A percentile compares a stretch with the other conserved stretches of the same genome.
phyloP scores from a whole-genome alignment of 2,329 filamentous ascomycete genomes.

The Coniochaeta sp. region DNA sequence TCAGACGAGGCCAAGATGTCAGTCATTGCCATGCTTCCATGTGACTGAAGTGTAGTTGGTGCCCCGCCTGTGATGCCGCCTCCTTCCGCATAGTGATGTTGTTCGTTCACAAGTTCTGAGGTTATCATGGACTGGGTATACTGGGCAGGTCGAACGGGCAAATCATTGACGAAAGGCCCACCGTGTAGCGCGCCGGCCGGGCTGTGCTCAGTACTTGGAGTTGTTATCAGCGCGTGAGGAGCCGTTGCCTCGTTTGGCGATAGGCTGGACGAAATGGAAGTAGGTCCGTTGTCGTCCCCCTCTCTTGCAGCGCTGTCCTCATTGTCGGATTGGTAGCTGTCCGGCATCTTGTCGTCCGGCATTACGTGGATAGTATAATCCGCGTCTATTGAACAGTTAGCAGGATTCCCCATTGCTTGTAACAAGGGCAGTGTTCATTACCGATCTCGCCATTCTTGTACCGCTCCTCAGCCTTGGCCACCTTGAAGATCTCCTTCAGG shows the following conservation, averaged over 20 bases:
- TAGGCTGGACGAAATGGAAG: constrained; percentile 20
- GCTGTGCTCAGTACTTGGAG: constrained; percentile 26
- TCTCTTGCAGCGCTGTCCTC: constrained; percentile 33
- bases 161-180: constrained; percentile 30
- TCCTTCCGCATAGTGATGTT: constrained; percentile 31
- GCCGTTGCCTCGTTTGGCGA: constrained; percentile 26
- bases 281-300: constrained; percentile 33
- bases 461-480: constrained; percentile 49
- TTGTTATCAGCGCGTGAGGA: constrained; percentile 25
- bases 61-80: constrained; percentile 25
- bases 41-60: constrained; percentile 22
- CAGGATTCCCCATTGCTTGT: not conserved
- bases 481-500: constrained; percentile 53
- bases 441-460: constrained; percentile 50
- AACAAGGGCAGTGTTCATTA: constrained; percentile 17
- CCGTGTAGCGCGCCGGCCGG: constrained; percentile 22
- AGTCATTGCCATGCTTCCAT: constrained; percentile 28
- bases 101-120: constrained; percentile 30
- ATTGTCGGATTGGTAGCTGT: constrained; percentile 38
- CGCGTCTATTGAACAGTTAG: constrained; percentile 28
- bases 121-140: constrained; percentile 33
- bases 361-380: constrained; percentile 40
- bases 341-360: constrained; percentile 42
- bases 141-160: constrained; percentile 34
- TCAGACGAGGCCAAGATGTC: constrained; percentile 41